Conservation (phyloP, 495 filamentous ascomycete genomes). For the Chaetomium cochliodes region DNA sequence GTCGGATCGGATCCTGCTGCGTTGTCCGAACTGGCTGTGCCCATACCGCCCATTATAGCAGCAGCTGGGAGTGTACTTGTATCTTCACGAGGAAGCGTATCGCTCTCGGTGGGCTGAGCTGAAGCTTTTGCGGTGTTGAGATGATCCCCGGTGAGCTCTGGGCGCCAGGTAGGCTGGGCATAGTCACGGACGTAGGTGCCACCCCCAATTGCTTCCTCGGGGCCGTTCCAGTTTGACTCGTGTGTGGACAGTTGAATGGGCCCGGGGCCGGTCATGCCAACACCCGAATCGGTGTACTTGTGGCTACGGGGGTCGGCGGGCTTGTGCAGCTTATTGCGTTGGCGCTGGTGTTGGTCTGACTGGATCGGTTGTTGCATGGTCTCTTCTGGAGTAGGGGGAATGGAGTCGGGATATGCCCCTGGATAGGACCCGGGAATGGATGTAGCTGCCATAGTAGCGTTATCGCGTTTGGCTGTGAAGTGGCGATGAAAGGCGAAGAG, state of each 20-base stretch:
- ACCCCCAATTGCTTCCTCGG: constrained; percentile 23
- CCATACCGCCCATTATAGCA: neutral
- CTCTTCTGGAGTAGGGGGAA: constrained; percentile 21
- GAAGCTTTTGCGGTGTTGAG: neutral
- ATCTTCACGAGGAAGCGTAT: neutral
- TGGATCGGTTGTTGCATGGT: constrained; percentile 8
- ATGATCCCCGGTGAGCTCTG: neutral
- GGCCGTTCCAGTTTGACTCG: constrained; percentile 9
- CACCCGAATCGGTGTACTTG: constrained; percentile 35
- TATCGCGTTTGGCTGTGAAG: neutral
- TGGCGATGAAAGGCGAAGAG: neutral
- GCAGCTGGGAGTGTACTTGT: too few species aligned
- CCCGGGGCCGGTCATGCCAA: constrained; percentile 27
- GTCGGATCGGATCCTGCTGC: neutral
- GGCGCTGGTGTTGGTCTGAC: constrained; percentile 1
- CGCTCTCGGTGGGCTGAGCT: neutral
- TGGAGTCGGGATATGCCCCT: constrained; percentile 20
- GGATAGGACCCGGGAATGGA: constrained; percentile 21
- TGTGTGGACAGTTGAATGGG: constrained; percentile 4
- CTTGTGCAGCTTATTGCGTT: constrained; percentile 39
- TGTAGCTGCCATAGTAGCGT: neutral
- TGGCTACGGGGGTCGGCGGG: constrained; percentile 35
- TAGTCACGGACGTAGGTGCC: constrained; percentile 18
- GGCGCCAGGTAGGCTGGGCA: neutral
- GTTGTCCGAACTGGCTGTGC: neutral